These are phyloP conservation scores for Achaetomiella virescens DNA, from an alignment of 495 filamentous ascomycete genomes.

Conservation along the genomic window DNA sequence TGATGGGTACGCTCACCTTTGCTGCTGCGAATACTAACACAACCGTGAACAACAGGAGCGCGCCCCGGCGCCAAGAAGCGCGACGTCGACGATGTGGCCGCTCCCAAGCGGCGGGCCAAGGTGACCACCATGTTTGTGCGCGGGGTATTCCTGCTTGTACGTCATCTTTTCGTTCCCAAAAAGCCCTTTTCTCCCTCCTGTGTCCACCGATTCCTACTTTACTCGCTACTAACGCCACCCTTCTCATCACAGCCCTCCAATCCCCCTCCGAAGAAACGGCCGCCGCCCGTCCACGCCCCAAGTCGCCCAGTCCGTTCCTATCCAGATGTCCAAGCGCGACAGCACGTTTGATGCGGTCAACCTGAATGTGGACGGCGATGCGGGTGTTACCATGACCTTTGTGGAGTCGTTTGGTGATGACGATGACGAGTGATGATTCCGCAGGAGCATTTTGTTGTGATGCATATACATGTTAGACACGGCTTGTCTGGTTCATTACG, in stretches of 20 bases:
- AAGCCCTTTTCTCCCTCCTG: slow-evolving; percentile 8
- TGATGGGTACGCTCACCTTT: not conserved
- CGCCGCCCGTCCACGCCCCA: slow-evolving; percentile 18
- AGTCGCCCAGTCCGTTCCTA: not conserved
- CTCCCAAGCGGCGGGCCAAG: slow-evolving; percentile 34
- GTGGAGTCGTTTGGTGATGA: slow-evolving; percentile 40
- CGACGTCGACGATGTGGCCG: slow-evolving; percentile 22
- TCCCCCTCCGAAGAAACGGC: slow-evolving; percentile 24
- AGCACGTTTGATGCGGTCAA: slow-evolving; percentile 41
- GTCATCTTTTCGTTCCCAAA: slow-evolving; percentile 11
- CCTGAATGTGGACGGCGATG: slow-evolving; percentile 41
- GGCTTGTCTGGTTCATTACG: too few relatives aligned
- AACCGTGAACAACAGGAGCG: not conserved
- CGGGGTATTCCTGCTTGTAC: slow-evolving; percentile 40
- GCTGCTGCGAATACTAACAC: not conserved
- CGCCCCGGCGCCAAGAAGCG: slow-evolving; percentile 23
- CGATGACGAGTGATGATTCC: slow-evolving; percentile 25
- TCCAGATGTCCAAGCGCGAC: slow-evolving; percentile 23
- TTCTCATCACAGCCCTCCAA: slow-evolving; percentile 29
- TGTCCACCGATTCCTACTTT: too few relatives aligned
- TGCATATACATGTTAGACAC: not conserved
- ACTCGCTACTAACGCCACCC: slow-evolving; percentile 8
- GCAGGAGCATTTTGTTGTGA: too few relatives aligned
- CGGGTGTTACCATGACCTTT: slow-evolving; percentile 47
- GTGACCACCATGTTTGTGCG: slow-evolving; percentile 47